A percentile compares a stretch with the other conserved stretches of the same genome.
phyloP scores from a whole-genome alignment of 345 rosid genomes.

The Dipteronia sinensis region DNA sequence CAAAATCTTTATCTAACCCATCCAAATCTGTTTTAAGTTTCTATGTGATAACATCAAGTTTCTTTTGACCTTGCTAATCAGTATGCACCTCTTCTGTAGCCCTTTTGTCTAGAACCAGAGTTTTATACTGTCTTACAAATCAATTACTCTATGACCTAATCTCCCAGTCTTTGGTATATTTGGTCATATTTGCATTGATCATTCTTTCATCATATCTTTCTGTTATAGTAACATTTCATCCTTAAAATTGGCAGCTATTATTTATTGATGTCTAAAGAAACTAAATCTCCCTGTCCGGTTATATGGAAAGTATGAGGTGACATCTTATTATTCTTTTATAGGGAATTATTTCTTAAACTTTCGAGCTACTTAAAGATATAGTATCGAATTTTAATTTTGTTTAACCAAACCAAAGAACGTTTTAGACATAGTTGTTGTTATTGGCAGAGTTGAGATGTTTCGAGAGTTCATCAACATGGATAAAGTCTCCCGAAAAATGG shows the following conservation, averaged over 20 bases:
- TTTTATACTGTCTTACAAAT: too few relatives aligned
- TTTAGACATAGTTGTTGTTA: conserved; percentile 33
- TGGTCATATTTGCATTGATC: too few relatives aligned
- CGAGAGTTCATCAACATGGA: conserved; percentile 93
- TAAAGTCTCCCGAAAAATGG: conserved; percentile 82
- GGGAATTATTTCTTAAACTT: conserved; percentile 6
- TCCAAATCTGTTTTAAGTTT: too few relatives aligned
- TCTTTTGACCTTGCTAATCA: too few relatives aligned
- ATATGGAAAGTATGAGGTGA: conserved; percentile 4
- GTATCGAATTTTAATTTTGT: background rate
- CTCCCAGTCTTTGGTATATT: too few relatives aligned
- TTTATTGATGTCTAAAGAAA: background rate
- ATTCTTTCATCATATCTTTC: too few relatives aligned
- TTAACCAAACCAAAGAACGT: conserved; percentile 16
- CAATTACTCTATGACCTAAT: too few relatives aligned
- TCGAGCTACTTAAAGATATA: background rate
- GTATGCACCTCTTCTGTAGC: too few relatives aligned
- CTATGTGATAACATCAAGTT: too few relatives aligned
- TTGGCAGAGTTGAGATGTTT: conserved; percentile 89
- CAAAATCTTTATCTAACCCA: too few relatives aligned
- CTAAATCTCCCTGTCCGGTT: background rate
- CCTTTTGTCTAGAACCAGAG: too few relatives aligned
- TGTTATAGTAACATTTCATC: background rate
- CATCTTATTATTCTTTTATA: background rate
- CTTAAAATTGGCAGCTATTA: background rate